Evolutionary conservation across 1,284 basidiomycete species (phyloP), one percentile per base, ranked within the genome.

Genomic region (Testicularia cyperi): DNA sequence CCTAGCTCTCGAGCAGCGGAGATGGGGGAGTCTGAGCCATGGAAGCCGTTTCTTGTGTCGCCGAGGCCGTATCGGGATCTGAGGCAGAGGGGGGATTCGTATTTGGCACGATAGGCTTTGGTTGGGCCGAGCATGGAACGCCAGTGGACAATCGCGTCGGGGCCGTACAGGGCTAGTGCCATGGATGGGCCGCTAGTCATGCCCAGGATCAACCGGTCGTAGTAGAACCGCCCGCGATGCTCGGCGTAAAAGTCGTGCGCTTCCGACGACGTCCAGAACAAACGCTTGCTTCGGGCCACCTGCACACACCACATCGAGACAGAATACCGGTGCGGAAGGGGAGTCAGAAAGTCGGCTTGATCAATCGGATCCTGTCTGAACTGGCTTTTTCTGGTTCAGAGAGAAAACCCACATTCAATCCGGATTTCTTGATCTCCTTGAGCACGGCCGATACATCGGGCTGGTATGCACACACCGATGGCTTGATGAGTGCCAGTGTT

Each of bases 41-140:
- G 74, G 27, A 76, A 76, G 2, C 65, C 72, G 31, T 76, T 76
- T 1, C 72, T 41, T 6, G 72, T 75, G 32, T 76, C 74, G 2
- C 68, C 68, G 2, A 74, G 37, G 1, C 74, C 74, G 27, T 70
- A 72, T 9, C 51, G 26, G 2, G 69, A 61, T 5, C 74, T 44
- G 3, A 76, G 38, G 14, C 47, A 48, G 4, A 28, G 9, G 1
- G 68, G 60, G 8, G 56, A 27, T 13, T 72, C 61, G 43, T 55
- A 74, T 21, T 70, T 72, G 10, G 51, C 42, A 24, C 45, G 53
- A 30, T 75, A 76, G 3, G 69, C 72, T 25, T 76, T 75, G 2
- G 74, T 76, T 0, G 74, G 65, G 2, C 74, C 74, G 1, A 75
- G 44, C 42, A 76, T 51, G 13, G 31, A 16, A 3, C 74, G 31